Evolutionary conservation across 805 yeast genomes (phyloP), one percentile per base, ranked within the genome.

Genomic region (Wickerhamiella brachini): DNA sequence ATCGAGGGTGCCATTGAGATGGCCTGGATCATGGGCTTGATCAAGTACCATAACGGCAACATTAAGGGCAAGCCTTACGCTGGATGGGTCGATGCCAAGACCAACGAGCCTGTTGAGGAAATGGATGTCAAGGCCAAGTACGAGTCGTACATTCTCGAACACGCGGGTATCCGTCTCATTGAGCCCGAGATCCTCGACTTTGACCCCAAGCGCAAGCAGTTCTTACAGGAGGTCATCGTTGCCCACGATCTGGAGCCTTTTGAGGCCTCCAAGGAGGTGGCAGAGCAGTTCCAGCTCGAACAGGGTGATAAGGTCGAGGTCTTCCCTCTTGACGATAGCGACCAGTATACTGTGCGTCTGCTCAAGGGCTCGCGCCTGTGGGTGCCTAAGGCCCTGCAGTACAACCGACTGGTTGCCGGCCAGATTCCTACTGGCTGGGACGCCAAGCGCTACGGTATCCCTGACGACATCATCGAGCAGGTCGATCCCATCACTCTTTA

Each of bases 21-120:
- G 95, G 97, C 99, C 48, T 93, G 97, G 97, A 89, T 93, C 62
- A 93, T 93, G 97, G 97, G 97, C 59, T 78, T 85, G 66, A 89
- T 93, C 73, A 87, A 86, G 72, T 93, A 93, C 73, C 93, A 85
- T 73, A 85, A 86, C 60, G 97, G 96, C 72, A 75, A 76, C 66
- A 74, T 85, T 64, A 86, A 86, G 78, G 89, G 89, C 64, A 59
- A 58, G 58, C 90, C 88, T 62, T 89, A 89, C 74, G 75, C 93
- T 47, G 97, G 97, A 62, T 93, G 98, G 98, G 85, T 90, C 60
- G 99, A 93, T 67, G 81, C 95, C 57, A 89, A 90, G 77, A 80
- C 96, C 54, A 81, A 78, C 59, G 81, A 79, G 63, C 97, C 96
- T 39, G 95, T 93, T 53, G 97, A 87, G 57, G 99, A 93, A 69